Evolutionary conservation across 176 grass and related monocot species (phyloP).

Genomic region (Secale cereale): DNA sequence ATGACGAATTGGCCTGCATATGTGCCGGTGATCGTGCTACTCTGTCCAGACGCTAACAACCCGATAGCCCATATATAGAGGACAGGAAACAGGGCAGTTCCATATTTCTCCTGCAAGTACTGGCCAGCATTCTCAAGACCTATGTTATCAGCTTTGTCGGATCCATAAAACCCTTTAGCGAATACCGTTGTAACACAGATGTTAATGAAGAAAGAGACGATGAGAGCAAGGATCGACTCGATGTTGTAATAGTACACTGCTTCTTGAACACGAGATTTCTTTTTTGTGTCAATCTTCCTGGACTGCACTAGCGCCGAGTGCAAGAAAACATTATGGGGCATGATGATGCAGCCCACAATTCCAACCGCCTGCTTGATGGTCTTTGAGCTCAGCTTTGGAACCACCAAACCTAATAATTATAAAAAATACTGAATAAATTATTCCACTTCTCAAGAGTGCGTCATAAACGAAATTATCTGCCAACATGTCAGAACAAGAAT

Average conservation of each 20-base stretch:
- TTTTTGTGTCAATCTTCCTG: constrained; percentile 73
- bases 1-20: constrained; percentile 94
- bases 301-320: constrained; percentile 92
- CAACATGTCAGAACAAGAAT: neutral
- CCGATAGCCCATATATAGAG: constrained; percentile 96
- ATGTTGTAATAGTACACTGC: constrained; percentile 91
- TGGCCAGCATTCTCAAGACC: constrained; percentile 94
- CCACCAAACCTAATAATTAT: constrained; percentile 64
- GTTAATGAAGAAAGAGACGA: constrained; percentile 86
- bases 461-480: constrained; percentile 4
- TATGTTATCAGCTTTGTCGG: constrained; percentile 57
- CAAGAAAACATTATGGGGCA: constrained; percentile 92
- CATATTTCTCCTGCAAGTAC: constrained; percentile 91
- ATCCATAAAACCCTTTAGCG: constrained; percentile 87
- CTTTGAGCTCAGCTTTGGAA: constrained; percentile 73
- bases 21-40: constrained; percentile 89
- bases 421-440: constrained; percentile 24
- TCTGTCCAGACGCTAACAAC: constrained; percentile 88
- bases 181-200: constrained; percentile 86
- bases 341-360: constrained; percentile 90
- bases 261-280: constrained; percentile 75
- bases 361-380: constrained; percentile 88
- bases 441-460: constrained; percentile 1
- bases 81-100: constrained; percentile 64
- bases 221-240: constrained; percentile 74